phyloP scores from a whole-genome alignment of 139 green algal species.

The Haematococcus sp. region DNA sequence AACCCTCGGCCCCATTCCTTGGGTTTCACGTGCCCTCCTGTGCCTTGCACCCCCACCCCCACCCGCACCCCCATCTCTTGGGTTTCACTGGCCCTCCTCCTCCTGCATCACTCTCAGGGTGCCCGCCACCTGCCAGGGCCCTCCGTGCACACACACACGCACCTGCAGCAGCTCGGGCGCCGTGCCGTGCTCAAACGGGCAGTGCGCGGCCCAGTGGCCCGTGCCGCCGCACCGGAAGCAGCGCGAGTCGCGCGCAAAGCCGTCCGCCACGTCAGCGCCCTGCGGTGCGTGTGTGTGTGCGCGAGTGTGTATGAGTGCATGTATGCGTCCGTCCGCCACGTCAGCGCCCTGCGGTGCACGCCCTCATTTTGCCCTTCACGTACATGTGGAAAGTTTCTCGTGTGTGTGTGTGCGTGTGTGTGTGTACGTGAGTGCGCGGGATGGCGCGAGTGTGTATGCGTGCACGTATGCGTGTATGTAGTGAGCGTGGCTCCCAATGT shows the following conservation, averaged over 20 bases:
- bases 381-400: no score
- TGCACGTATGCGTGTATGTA: not conserved
- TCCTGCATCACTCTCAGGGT: no score
- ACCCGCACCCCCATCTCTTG: no score
- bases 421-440: no score
- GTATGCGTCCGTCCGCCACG: constrained; percentile 33
- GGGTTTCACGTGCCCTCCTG: no score
- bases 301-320: no score
- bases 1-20: no score
- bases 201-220: constrained; percentile 55
- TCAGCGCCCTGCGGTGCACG: constrained; percentile 35
- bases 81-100: no score
- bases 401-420: not conserved
- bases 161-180: constrained; percentile 9
- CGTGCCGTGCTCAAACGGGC: constrained; percentile 28
- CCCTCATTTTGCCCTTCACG: not conserved
- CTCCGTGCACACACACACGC: not conserved
- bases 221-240: constrained; percentile 44
- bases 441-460: no score
- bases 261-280: constrained; percentile 51
- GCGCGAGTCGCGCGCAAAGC: constrained; percentile 35
- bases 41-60: no score
- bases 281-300: not conserved
- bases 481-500: no score
- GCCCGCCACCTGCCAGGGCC: no score